A percentile compares a stretch with the other conserved stretches of the same genome.
phyloP scores from a whole-genome alignment of 2,329 filamentous ascomycete species.

The Huntiella moniliformis region DNA sequence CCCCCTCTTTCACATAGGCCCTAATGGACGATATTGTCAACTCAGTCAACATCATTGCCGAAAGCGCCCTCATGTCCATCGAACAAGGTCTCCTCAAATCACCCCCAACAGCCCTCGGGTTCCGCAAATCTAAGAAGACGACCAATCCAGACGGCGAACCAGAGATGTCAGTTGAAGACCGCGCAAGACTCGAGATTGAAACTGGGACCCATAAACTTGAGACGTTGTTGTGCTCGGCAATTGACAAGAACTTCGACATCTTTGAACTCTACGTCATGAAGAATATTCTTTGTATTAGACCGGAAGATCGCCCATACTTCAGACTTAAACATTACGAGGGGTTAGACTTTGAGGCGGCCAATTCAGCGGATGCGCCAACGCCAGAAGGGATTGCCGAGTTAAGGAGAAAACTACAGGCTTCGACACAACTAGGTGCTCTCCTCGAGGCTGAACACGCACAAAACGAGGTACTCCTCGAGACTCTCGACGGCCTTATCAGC shows the following conservation, averaged over 20 bases:
- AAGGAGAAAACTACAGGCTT: constrained; percentile 56
- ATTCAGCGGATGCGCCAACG: constrained; percentile 24
- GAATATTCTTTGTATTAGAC: constrained; percentile 56
- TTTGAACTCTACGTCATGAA: constrained; percentile 80
- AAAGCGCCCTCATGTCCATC: constrained; percentile 72
- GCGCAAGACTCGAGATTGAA: constrained; percentile 52
- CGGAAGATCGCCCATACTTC: constrained; percentile 60
- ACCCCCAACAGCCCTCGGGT: constrained; percentile 63
- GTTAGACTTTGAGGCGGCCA: constrained; percentile 25
- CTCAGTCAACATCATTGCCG: constrained; percentile 81
- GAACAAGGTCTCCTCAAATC: constrained; percentile 63
- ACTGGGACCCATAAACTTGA: constrained; percentile 73
- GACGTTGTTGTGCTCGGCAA: constrained; percentile 60
- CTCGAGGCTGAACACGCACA: constrained; percentile 50
- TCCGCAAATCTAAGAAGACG: constrained; percentile 30
- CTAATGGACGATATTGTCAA: constrained; percentile 98
- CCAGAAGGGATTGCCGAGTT: constrained; percentile 53
- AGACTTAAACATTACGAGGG: constrained; percentile 70
- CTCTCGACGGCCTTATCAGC: constrained; percentile 31
- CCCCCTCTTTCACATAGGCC: constrained; percentile 32
- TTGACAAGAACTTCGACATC: constrained; percentile 71
- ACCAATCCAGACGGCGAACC: constrained; percentile 13
- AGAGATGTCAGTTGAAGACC: constrained; percentile 18
- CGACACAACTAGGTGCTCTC: constrained; percentile 52
- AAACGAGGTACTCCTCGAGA: constrained; percentile 51